Base-by-base conservation (phyloP, 2,329 filamentous ascomycete species). In the Alternaria hordeiaustralica region DNA sequence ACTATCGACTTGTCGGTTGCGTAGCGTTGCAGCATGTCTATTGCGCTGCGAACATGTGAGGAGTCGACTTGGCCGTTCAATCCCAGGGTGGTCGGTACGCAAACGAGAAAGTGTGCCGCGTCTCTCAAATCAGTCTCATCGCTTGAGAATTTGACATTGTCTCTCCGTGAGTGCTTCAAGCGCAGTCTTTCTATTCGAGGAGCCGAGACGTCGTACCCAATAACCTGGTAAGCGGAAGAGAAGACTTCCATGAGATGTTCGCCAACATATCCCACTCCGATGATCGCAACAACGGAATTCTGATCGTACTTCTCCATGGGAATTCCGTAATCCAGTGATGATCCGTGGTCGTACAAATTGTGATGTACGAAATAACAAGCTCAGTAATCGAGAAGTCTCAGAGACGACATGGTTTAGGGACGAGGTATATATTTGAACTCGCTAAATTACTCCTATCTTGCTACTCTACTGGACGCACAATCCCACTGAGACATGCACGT, bases 221-320 rank as follows among this genome's bases (percentile, higher is more conserved):
- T 72, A 6, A 85, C 79, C 15, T 75, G 65, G 65, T 81, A 84
- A 15, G 74, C 69, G 3, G 64, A 73, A 10, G 81, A 79, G 62
- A 87, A 87, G 15, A 75, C 78, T 6, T 76, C 71, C 44, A 85
- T 81, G 12, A 87, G 82, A 61, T 86, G 83, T 58, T 81, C 79
- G 8, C 85, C 85, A 5, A 87, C 84, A 69, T 86, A 87, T 44
- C 85, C 85, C 15, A 86, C 83, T 4, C 85, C 85, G 25, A 87
- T 83, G 30, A 87, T 79, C 55, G 83, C 84, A 15, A 57, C 26
- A n/a, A 28, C 33, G 18, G 23, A n/a, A 9, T 15, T 1, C 15
- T 50, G 9, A 36, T 45, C 33, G 23, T 12, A 15, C 12, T 58
- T n/a, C 9, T 41, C 30, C 30, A 26, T 50, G 23, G 15, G 25